These are phyloP conservation scores for Urtica urens DNA, from an alignment of 306 rosid species.

Conservation along the genomic window DNA sequence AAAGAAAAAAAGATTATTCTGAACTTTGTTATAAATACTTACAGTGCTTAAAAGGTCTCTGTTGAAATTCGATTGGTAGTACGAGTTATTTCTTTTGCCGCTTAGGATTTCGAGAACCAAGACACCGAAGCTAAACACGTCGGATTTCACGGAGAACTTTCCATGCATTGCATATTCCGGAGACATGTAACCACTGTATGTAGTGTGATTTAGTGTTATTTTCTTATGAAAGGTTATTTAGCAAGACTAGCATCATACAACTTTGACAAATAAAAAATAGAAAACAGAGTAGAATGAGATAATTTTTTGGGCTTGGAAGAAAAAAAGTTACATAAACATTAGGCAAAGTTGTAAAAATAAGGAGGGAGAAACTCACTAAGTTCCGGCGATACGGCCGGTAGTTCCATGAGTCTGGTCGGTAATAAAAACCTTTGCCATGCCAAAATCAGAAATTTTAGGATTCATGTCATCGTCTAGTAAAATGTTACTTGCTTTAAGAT, in stretches of 20 bases:
- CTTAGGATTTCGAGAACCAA: conserved; percentile 40
- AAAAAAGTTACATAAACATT: too few species aligned
- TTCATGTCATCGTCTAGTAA: conserved; percentile 40
- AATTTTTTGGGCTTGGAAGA: too few species aligned
- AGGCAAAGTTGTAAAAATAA: not conserved
- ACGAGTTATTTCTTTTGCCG: conserved; percentile 39
- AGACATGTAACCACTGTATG: conserved; percentile 51
- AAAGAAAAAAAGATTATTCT: too few species aligned
- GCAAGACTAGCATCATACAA: too few species aligned
- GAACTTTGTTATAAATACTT: too few species aligned
- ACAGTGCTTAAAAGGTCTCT: conserved; percentile 22
- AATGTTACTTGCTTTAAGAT: conserved; percentile 57
- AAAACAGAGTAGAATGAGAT: too few species aligned
- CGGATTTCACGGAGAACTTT: conserved; percentile 39
- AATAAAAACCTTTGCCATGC: conserved; percentile 43
- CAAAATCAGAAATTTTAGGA: conserved; percentile 65
- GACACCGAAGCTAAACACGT: conserved; percentile 54
- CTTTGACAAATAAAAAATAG: too few species aligned
- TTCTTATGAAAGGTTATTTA: not conserved
- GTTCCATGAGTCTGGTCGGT: conserved; percentile 29
- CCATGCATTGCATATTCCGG: conserved; percentile 58
- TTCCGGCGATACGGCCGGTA: conserved; percentile 46
- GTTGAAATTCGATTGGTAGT: too few species aligned
- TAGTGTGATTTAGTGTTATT: too few species aligned
- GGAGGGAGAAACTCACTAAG: conserved; percentile 34